Evolutionary conservation across 2,329 filamentous ascomycete genomes (phyloP).

Genomic region (Cladophialophora exuberans): DNA sequence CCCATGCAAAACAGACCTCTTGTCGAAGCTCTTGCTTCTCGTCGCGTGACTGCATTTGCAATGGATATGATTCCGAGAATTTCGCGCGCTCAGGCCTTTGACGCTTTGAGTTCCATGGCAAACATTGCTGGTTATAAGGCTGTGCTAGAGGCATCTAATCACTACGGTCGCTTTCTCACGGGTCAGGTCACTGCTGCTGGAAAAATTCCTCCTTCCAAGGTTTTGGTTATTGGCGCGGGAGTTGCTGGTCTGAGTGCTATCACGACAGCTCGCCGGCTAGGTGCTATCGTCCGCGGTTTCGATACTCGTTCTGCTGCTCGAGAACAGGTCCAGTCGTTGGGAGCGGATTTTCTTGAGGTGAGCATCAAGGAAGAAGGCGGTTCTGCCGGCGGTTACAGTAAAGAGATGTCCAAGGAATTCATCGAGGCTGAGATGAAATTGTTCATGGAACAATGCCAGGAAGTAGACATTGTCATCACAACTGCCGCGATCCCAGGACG

Average conservation of each 20-base stretch:
- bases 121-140: slow-evolving; percentile 95
- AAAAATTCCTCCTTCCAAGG: slow-evolving; percentile 87
- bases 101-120: slow-evolving; percentile 87
- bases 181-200: slow-evolving; percentile 89
- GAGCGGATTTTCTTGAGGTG: slow-evolving; percentile 88
- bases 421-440: slow-evolving; percentile 92
- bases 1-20: slow-evolving; percentile 77
- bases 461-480: slow-evolving; percentile 91
- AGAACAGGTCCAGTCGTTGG: slow-evolving; percentile 87
- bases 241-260: slow-evolving; percentile 89
- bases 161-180: slow-evolving; percentile 84
- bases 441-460: slow-evolving; percentile 82
- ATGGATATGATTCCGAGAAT: slow-evolving; percentile 95
- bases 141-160: slow-evolving; percentile 84
- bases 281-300: slow-evolving; percentile 86
- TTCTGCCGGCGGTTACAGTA: slow-evolving; percentile 84
- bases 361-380: slow-evolving; percentile 82
- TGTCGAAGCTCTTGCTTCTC: slow-evolving; percentile 71
- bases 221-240: slow-evolving; percentile 86
- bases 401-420: slow-evolving; percentile 93
- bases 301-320: slow-evolving; percentile 86
- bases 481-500: slow-evolving; percentile 88
- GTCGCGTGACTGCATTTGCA: slow-evolving; percentile 76
- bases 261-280: slow-evolving; percentile 80
- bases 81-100: slow-evolving; percentile 84